Conservation (phyloP, 2,329 filamentous ascomycete genomes). For the Exophiala mesophila region DNA sequence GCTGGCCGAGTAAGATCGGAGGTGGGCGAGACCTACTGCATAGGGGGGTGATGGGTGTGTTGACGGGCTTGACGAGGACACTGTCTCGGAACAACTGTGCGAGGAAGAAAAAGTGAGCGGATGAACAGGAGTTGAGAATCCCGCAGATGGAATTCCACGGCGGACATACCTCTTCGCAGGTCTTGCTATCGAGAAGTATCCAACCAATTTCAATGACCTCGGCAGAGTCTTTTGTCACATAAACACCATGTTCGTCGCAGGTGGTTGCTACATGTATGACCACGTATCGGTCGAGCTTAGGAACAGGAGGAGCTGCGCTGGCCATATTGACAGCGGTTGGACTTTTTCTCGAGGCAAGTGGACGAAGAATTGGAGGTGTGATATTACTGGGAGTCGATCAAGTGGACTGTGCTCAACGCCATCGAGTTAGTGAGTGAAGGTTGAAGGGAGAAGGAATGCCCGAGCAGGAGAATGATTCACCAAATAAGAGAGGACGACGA, state of each 20-base stretch:
- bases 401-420: too few relatives aligned
- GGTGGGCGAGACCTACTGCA: constrained; percentile 71
- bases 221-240: constrained; percentile 97
- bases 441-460: too few relatives aligned
- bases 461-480: too few relatives aligned
- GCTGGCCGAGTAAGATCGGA: neutral
- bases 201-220: constrained; percentile 99
- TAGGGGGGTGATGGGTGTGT: constrained; percentile 95
- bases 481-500: too few relatives aligned
- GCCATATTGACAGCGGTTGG: constrained; percentile 44
- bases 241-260: constrained; percentile 98
- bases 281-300: constrained; percentile 89
- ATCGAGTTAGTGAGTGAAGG: too few relatives aligned
- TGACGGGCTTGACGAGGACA: constrained; percentile 95
- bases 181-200: constrained; percentile 90
- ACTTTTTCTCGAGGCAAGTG: too few relatives aligned
- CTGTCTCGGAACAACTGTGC: constrained; percentile 84
- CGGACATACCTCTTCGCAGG: constrained; percentile 76
- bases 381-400: too few relatives aligned
- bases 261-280: constrained; percentile 98
- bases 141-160: too few relatives aligned
- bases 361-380: too few relatives aligned
- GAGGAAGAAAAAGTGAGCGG: constrained; percentile 13
- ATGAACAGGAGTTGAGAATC: neutral
- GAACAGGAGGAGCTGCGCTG: constrained; percentile 48